Evolutionary conservation across 1,284 basidiomycete species (phyloP).

Genomic region (Abortiporus biennis): DNA sequence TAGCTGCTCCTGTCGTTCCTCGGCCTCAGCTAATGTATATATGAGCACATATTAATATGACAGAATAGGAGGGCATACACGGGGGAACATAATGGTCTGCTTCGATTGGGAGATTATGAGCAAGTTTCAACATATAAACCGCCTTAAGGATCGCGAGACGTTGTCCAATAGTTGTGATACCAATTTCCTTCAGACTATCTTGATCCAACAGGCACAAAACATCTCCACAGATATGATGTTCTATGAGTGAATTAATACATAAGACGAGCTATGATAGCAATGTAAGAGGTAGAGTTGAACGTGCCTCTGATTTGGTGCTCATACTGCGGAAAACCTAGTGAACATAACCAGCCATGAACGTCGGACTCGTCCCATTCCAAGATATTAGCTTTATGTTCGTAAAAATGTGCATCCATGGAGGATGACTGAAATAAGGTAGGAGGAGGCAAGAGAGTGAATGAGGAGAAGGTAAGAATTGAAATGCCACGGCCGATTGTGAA

Average conservation of each 20-base stretch:
- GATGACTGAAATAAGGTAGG: conserved; percentile 4
- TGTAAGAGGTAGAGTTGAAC: conserved; percentile 18
- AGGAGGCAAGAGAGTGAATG: conserved; percentile 1
- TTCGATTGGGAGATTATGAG: conserved; percentile 78
- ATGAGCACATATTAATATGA: conserved; percentile 4
- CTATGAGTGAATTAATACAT: conserved; percentile 41
- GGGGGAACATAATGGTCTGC: conserved; percentile 87
- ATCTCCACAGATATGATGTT: conserved; percentile 88
- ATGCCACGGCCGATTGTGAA: background rate
- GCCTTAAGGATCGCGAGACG: conserved; percentile 84
- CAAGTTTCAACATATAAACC: conserved; percentile 83
- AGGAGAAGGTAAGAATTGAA: conserved; percentile 6
- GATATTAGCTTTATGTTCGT: conserved; percentile 40
- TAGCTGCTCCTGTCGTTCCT: conserved; percentile 51
- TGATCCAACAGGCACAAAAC: conserved; percentile 79
- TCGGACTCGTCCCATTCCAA: conserved; percentile 79
- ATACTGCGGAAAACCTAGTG: conserved; percentile 78
- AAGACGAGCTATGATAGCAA: conserved; percentile 5
- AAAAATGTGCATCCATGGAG: conserved; percentile 30
- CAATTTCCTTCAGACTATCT: conserved; percentile 79
- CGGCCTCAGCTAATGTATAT: conserved; percentile 59
- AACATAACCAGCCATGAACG: conserved; percentile 71
- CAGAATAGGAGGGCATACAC: conserved; percentile 47
- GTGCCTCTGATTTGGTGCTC: conserved; percentile 64
- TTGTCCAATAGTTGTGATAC: conserved; percentile 82